Conservation (phyloP, 768 basidiomycete genomes). For the Boletus coccyginus region DNA sequence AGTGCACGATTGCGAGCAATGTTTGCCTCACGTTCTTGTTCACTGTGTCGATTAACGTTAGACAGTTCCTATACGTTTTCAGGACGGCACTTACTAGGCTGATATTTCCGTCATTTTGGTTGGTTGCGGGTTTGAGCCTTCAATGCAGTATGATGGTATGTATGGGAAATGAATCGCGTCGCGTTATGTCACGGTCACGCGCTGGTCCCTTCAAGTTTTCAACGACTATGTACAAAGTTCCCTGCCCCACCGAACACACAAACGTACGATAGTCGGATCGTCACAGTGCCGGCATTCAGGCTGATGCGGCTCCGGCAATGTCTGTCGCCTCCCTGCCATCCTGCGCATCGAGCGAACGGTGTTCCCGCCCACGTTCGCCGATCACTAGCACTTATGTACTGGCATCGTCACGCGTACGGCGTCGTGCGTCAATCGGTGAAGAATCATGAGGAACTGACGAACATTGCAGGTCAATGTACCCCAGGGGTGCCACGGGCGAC, state of each 20-base stretch:
- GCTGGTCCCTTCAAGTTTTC: too few relatives aligned
- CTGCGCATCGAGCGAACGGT: conserved; percentile 78
- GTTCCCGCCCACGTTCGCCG: conserved; percentile 43
- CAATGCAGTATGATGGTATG: not conserved
- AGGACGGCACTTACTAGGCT: conserved; percentile 44
- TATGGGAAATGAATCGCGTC: conserved; percentile 23
- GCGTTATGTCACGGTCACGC: conserved; percentile 33
- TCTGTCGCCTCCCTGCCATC: conserved; percentile 49
- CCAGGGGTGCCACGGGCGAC: too few relatives aligned
- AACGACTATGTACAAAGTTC: conserved; percentile 23
- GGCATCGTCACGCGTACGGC: conserved; percentile 44
- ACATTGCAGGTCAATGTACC: too few relatives aligned
- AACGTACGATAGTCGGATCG: not conserved
- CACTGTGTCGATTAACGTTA: conserved; percentile 34
- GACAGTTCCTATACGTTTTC: not conserved
- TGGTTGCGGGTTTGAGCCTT: not conserved
- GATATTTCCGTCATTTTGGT: conserved; percentile 43
- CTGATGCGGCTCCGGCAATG: not conserved
- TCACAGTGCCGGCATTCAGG: not conserved
- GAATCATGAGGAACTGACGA: too few relatives aligned
- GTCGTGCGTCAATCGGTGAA: conserved; percentile 45
- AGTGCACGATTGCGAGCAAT: conserved; percentile 78
- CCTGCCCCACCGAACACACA: conserved; percentile 23
- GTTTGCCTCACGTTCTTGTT: conserved; percentile 74
- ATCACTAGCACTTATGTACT: conserved; percentile 32